phyloP scores from a whole-genome alignment of 2,329 filamentous ascomycete species.

The Pseudogymnoascus sp. region DNA sequence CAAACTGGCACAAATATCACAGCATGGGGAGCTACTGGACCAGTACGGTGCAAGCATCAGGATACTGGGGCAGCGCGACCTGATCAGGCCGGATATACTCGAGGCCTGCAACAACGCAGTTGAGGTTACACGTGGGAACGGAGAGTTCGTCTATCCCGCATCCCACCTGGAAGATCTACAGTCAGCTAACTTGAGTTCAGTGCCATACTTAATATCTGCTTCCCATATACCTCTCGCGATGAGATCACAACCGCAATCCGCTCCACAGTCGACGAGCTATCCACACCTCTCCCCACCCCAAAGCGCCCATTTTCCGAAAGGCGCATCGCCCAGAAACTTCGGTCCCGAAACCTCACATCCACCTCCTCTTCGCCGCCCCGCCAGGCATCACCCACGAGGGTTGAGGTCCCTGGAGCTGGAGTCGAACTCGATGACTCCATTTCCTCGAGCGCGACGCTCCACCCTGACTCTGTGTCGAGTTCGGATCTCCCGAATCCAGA shows the following conservation, averaged over 20 bases:
- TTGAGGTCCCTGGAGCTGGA: conserved; percentile 36
- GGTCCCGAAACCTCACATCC: conserved; percentile 51
- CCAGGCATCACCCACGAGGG: conserved; percentile 38
- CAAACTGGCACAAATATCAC: conserved; percentile 82
- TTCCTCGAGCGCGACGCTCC: conserved; percentile 51
- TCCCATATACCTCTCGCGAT: conserved; percentile 91
- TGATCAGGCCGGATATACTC: conserved; percentile 81
- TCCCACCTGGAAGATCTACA: background rate
- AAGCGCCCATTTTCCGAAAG: conserved; percentile 77
- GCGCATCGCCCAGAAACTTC: conserved; percentile 79
- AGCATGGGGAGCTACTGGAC: conserved; percentile 89
- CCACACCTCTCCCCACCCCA: conserved; percentile 58
- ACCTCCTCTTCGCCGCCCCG: conserved; percentile 19
- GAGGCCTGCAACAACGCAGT: conserved; percentile 82
- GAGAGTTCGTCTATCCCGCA: conserved; percentile 46
- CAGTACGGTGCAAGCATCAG: conserved; percentile 84
- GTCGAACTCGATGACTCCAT: conserved; percentile 42
- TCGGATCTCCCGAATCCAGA: conserved; percentile 23
- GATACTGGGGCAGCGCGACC: conserved; percentile 73
- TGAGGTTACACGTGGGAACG: conserved; percentile 80
- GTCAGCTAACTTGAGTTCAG: conserved; percentile 27
- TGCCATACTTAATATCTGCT: conserved; percentile 84
- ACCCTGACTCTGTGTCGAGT: conserved; percentile 26
- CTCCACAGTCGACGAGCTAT: conserved; percentile 80
- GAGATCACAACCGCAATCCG: conserved; percentile 90